Base-by-base conservation (phyloP, 1,284 basidiomycete genomes). In the Sporisorium iseilematis-ciliati region DNA sequence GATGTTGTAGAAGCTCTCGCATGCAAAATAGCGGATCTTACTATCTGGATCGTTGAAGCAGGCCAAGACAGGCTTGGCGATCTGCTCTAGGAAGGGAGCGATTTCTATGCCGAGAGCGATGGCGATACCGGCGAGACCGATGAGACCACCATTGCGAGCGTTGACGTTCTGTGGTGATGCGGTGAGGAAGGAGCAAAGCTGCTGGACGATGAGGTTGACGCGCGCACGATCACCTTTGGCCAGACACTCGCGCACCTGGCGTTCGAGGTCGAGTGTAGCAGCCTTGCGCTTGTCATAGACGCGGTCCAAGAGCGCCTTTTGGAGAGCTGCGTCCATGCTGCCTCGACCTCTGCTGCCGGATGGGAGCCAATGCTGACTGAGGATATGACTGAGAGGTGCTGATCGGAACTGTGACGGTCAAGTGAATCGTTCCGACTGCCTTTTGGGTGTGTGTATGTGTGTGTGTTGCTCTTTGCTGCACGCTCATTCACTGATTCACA, bases 1-100 rank as follows among this genome's bases (percentile, higher is more conserved):
- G 79, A 99, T 97, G 87, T 99, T 99, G 88, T 99, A 99, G 81
- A 99, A 88, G 84, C 94, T 95, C 85, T 99, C 96, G 66, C 95
- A 96, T 7, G 96, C 96, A 88, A 95, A 97, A 86, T 97, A 97
- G 52, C 96, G 90, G 73, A 99, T 94, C 84, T 95, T 90, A 86
- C 93, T 94, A 88, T 99, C 97, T 4, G 92, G 89, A 86, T 99
- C 97, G 72, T 91, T 90, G 86, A 99, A 98, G 87, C 96, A 98
- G 43, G 90, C 90, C n/a, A 99, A 89, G 31, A 99, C 89, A 1
- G 94, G 92, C 38, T 92, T 91, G 35, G 97, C 91, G 83, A 99
- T 97, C 78, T 92, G 92, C 65, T 93, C 92, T 89, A 99, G 92
- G 87, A 96, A 96, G 7, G 93, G 92, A 2, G 95, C 92, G 57